Evolutionary conservation across 768 basidiomycete species (phyloP).

Genomic region (Suillus alpinus): DNA sequence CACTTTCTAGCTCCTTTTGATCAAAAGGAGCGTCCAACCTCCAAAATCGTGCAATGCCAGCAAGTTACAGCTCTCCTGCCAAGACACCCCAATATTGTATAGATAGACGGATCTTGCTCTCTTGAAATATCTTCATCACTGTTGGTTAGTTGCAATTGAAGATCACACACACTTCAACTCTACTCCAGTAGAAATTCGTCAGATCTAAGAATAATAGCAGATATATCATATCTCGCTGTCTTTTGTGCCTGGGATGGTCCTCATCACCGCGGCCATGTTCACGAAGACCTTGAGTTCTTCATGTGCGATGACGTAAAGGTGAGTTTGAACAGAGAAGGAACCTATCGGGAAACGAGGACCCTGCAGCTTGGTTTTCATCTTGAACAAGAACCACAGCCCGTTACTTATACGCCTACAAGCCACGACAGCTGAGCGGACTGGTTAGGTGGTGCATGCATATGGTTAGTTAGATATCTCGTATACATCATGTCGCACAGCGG

Average conservation of each 20-base stretch:
- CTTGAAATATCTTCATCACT: not conserved
- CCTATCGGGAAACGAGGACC: not conserved
- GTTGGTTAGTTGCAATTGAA: not conserved
- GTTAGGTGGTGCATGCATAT: not conserved
- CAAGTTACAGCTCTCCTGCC: not conserved
- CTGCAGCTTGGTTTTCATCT: not conserved
- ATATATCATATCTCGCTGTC: not conserved
- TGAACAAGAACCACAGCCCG: not conserved
- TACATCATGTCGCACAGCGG: not conserved
- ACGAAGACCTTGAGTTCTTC: not conserved
- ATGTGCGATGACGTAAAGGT: not conserved
- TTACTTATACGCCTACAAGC: not conserved
- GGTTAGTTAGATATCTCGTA: not conserved
- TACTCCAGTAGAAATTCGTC: not conserved
- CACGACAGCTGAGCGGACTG: not conserved
- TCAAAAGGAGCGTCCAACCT: not conserved
- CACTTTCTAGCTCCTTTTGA: not conserved
- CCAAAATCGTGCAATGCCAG: slow-evolving; percentile 9
- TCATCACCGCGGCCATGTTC: not conserved
- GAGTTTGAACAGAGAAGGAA: not conserved
- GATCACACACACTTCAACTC: too few species aligned
- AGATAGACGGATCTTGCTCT: not conserved
- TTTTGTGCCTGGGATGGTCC: not conserved
- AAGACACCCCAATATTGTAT: too few species aligned
- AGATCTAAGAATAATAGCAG: not conserved